Percentiles rank a stretch among this genome's conserved stretches.
Conservation (phyloP, 169 alveolate species). For the Eimeria maxima region DNA sequence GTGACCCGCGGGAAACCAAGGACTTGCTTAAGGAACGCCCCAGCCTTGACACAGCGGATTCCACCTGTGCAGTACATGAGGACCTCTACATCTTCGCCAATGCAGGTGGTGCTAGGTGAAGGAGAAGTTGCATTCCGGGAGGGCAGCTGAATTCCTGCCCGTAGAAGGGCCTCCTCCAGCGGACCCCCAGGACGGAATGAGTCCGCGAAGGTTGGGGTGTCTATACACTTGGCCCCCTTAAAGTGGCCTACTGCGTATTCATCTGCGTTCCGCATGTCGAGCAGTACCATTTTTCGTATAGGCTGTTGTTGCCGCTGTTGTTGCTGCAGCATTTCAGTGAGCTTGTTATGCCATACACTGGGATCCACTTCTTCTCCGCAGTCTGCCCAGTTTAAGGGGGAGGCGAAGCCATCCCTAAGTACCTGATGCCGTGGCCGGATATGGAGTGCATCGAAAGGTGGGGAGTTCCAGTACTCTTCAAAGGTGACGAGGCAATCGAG, state of each 20-base stretch:
- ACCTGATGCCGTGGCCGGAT: slow-evolving; percentile 81
- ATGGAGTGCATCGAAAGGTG: slow-evolving; percentile 81
- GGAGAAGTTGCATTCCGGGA: background rate
- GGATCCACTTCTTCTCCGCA: slow-evolving; percentile 82
- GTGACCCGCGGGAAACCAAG: slow-evolving; percentile 84
- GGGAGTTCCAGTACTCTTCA: slow-evolving; percentile 13
- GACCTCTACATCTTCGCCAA: slow-evolving; percentile 70
- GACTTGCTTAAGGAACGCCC: slow-evolving; percentile 81
- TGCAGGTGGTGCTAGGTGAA: background rate
- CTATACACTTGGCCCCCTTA: slow-evolving; percentile 75
- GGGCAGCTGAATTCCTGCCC: slow-evolving; percentile 50
- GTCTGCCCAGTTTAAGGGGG: slow-evolving; percentile 71
- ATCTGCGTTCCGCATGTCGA: slow-evolving; percentile 81
- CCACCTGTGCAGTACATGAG: slow-evolving; percentile 86
- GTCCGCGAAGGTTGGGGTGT: slow-evolving; percentile 80
- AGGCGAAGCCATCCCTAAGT: slow-evolving; percentile 80
- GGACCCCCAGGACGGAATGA: slow-evolving; percentile 75
- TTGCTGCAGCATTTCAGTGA: slow-evolving; percentile 39
- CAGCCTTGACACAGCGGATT: slow-evolving; percentile 85
- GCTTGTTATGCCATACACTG: slow-evolving; percentile 74
- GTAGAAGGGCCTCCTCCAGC: slow-evolving; percentile 37
- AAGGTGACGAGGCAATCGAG: slow-evolving; percentile 63
- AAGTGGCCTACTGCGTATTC: slow-evolving; percentile 83
- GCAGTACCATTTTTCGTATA: slow-evolving; percentile 26
- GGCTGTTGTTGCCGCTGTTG: slow-evolving; percentile 70